Base-by-base conservation (phyloP, 495 filamentous ascomycete species). In the Penicillium argentinense region DNA sequence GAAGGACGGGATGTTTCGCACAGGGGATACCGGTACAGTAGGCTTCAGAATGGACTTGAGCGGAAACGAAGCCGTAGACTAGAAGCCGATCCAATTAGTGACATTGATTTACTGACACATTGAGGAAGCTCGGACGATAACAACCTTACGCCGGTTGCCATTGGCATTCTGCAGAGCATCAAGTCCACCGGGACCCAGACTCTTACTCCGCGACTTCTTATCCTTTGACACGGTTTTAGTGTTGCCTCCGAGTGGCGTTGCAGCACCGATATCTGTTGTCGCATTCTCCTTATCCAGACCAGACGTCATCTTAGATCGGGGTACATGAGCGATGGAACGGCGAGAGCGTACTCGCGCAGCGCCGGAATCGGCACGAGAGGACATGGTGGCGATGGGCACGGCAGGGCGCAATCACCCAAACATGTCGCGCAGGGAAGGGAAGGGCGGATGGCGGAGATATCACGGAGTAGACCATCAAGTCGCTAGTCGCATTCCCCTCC, bases 121-220 rank as follows among this genome's bases (percentile, higher is more conserved):
- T n/a, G 24, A 26, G 39, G 26, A 34, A 32, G 28, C 23, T 37
- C 17, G 9, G 26, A 30, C 36, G 37, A 49, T 38, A 50, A n/a
- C 16, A 36, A 90, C 89, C 71, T 87, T 85, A 66, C 87, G 81
- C 47, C 88, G 74, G 65, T 97, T 97, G 9, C 88, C 91, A 59
- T 75, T 81, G 16, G 81, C 82, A 49, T 84, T 76, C 63, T 89
- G 88, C 30, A 95, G 74, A 41, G 82, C 82, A 72, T 91, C 90
- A 24, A 96, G 68, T 40, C 92, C 89, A 16, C 91, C 93, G 17
- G 92, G 92, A 2, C 93, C 93, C 49, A 98, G 81, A 63, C 91
- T 96, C 68, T 96, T 97, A 65, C 93, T 97, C 39, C 93, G 81
- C 25, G 84, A 88, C 68, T 95, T 95, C 67, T 85, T 89, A 12